Conservation (phyloP, 1,284 basidiomycete genomes). For the Irpex sp. region DNA sequence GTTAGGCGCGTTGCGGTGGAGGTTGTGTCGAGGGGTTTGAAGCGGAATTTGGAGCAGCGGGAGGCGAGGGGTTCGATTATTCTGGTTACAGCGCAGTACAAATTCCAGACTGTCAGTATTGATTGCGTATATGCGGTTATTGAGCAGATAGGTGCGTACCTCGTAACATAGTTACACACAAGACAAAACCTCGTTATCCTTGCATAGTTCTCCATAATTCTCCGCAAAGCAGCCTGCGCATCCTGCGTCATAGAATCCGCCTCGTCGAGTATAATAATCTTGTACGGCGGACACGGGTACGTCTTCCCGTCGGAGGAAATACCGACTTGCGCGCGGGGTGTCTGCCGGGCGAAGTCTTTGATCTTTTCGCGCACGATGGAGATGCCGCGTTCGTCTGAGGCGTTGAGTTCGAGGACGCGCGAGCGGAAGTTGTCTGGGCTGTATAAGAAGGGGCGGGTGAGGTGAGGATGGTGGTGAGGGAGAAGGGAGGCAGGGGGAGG, state of each 20-base stretch:
- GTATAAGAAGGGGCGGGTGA: too few relatives aligned
- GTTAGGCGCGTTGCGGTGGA: constrained; percentile 78
- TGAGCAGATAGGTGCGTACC: constrained; percentile 46
- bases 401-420: constrained; percentile 97
- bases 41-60: constrained; percentile 99
- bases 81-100: too few relatives aligned
- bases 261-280: constrained; percentile 98
- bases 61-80: constrained; percentile 99
- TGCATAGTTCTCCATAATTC: constrained; percentile 99
- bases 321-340: constrained; percentile 70
- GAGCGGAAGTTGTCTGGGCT: constrained; percentile 94
- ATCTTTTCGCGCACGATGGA: constrained; percentile 97
- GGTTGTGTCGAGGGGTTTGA: constrained; percentile 83
- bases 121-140: too few relatives aligned
- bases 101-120: too few relatives aligned
- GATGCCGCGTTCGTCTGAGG: constrained; percentile 98
- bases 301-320: constrained; percentile 75
- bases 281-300: constrained; percentile 97
- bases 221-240: constrained; percentile 90
- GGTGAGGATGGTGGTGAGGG: background rate
- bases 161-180: constrained; percentile 98
- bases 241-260: constrained; percentile 99
- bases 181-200: constrained; percentile 97
- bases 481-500: too few relatives aligned
- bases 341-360: constrained; percentile 97